A percentile compares a stretch with the other conserved stretches of the same genome.
Conservation (phyloP, 805 yeast genomes). For the Blastobotrys americana region DNA sequence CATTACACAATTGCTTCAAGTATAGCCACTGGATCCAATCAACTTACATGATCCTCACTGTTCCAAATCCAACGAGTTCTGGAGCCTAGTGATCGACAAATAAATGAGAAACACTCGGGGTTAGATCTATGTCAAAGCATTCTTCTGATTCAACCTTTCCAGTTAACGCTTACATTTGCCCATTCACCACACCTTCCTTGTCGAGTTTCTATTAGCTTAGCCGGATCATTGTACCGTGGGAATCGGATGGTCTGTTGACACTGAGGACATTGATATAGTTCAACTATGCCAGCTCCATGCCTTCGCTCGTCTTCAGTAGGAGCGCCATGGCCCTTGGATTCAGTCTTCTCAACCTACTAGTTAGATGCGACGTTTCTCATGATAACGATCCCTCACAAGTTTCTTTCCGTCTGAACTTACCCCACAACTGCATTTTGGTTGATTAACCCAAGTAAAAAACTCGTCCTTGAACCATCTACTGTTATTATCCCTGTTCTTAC, state of each 20-base stretch:
- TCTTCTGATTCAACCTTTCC: no score
- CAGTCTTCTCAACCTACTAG: conserved; percentile 37
- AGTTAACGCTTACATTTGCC: conserved; percentile 51
- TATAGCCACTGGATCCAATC: no score
- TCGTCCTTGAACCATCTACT: conserved; percentile 60
- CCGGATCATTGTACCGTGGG: conserved; percentile 70
- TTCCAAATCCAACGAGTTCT: conserved; percentile 76
- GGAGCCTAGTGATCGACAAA: conserved; percentile 59
- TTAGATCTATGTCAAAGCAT: no score
- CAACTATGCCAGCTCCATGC: conserved; percentile 52
- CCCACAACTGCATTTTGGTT: conserved; percentile 56
- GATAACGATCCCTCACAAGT: no score
- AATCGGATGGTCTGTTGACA: conserved; percentile 51
- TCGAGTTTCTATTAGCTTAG: conserved; percentile 51
- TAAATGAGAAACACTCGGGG: conserved; percentile 56
- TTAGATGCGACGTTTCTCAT: no score
- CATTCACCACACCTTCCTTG: conserved; percentile 93
- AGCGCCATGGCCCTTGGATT: conserved; percentile 32
- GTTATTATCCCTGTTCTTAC: no score
- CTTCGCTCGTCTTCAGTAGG: conserved; percentile 42
- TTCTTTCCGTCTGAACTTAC: conserved; percentile 26
- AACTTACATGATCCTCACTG: conserved; percentile 74
- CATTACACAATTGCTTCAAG: not conserved
- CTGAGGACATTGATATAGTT: conserved; percentile 51
- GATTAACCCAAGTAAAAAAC: conserved; percentile 79